These are phyloP conservation scores for Leishmania martiniquensis DNA, from an alignment of 208 protist species.

Conservation along the genomic window DNA sequence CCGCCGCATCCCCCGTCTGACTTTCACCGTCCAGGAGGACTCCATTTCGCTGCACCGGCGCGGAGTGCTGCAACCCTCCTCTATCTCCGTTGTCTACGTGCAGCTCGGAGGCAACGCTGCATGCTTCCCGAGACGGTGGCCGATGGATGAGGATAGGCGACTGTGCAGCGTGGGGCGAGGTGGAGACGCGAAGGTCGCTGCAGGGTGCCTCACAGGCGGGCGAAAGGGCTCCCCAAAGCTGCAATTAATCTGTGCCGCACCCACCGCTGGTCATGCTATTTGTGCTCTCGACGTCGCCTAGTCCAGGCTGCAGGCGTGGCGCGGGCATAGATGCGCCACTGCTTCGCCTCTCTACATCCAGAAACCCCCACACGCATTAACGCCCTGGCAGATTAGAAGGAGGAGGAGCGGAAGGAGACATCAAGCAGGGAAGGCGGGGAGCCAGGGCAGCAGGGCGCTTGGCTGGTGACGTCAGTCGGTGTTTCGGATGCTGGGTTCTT, in stretches of 20 bases:
- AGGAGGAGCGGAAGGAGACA: background rate
- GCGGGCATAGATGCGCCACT: background rate
- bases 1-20: background rate
- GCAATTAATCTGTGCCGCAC: background rate
- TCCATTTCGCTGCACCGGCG: background rate
- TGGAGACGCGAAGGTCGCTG: conserved; percentile 14
- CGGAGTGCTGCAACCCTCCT: background rate
- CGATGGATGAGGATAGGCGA: conserved; percentile 12
- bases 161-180: conserved; percentile 16
- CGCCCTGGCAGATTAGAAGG: background rate
- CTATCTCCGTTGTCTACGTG: background rate
- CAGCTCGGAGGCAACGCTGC: conserved; percentile 6
- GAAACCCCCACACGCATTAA: background rate
- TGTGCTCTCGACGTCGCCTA: background rate
- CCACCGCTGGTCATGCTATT: background rate
- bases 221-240: background rate
- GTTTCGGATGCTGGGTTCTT: background rate
- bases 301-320: background rate
- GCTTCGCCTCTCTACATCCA: background rate
- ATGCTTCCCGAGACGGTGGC: conserved; percentile 6
- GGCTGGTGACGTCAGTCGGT: background rate
- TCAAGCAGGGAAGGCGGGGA: too few relatives aligned
- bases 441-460: background rate
- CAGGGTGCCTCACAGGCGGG: background rate
- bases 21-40: background rate